Base-by-base conservation (phyloP, 2,329 filamentous ascomycete genomes). In the Diaporthe sp. region DNA sequence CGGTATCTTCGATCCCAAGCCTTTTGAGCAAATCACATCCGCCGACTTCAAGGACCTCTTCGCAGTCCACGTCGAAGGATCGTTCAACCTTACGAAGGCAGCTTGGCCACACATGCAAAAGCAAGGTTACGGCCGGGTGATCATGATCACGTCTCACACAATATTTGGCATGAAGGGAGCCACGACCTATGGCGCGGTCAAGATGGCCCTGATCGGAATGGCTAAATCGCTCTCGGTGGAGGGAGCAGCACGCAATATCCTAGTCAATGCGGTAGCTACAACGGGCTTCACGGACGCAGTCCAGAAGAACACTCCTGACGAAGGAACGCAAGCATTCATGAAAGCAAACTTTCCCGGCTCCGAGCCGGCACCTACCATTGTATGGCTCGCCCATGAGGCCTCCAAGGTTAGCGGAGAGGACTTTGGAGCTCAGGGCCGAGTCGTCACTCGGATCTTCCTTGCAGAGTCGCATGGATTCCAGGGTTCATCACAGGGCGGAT, bases 61-160 rank as follows among this genome's bases (percentile, higher is more conserved):
- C 57, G 31, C 57, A 3, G 22, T 59, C 19, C 57, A 59, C 22
- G 57, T 59, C 57, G 57, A 59, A 6, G 34, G 34, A 1, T 37
- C 57, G 4, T 59, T 19, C 31, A 59, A 59, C 19, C 31, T 59
- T 15, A 59, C 57, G 1, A 28, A 39, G 7, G 57, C 57, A 5
- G 57, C 57, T 6, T 59, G 57, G 57, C 57, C 57, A 25, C 57
- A 59, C 57, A 59, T 39, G 57, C 57, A 59, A 13, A 59, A 59
- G 34, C 57, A 59, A 28, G n/a, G 39, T 34, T 59, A 59, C 19
- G 57, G 57, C 57, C 57, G 57, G 3, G 17, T 59, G 31, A 31
- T 59, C 57, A 59, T 59, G 57, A 59, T 59, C 57, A 59, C 57
- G 8, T 59, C 57, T 8, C 57, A 59, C 9, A 17, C 31, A 5